Conservation (phyloP, 148 eudicot species). For the Spergularia bocconei region DNA sequence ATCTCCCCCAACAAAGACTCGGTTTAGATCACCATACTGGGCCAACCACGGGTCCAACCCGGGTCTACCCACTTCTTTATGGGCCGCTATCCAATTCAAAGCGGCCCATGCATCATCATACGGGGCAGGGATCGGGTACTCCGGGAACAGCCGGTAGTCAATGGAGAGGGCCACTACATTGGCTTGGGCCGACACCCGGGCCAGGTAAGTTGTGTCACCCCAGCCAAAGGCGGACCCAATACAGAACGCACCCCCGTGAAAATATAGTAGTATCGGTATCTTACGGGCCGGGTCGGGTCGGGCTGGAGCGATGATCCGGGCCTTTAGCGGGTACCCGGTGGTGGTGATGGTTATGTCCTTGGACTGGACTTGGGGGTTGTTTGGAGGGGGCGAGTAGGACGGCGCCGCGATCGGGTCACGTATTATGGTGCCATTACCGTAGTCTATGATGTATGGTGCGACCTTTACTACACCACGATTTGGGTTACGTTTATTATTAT, state of each 20-base stretch:
- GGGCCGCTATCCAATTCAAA: constrained; percentile 34
- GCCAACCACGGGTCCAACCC: constrained; percentile 37
- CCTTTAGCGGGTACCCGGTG: not conserved
- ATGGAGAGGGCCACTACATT: constrained; percentile 33
- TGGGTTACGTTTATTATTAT: no score
- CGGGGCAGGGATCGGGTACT: constrained; percentile 33
- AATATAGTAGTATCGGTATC: constrained; percentile 33
- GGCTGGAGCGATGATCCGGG: constrained; percentile 24
- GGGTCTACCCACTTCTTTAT: constrained; percentile 20
- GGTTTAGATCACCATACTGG: constrained; percentile 27
- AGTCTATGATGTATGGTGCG: constrained; percentile 26
- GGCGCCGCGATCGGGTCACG: constrained; percentile 11
- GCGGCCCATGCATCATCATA: constrained; percentile 45
- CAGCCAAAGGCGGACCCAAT: constrained; percentile 30
- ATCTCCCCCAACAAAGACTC: constrained; percentile 54
- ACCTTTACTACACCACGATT: not conserved
- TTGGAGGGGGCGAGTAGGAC: constrained; percentile 8
- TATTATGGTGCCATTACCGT: constrained; percentile 24
- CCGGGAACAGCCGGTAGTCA: constrained; percentile 42
- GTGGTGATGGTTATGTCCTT: constrained; percentile 18
- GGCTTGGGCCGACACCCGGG: constrained; percentile 29
- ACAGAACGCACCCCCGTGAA: constrained; percentile 45
- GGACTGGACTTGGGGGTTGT: constrained; percentile 13
- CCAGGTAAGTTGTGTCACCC: constrained; percentile 21
- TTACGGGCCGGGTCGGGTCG: constrained; percentile 9